Evolutionary conservation across 345 rosid species (phyloP), one percentile per base, ranked within the genome.

Genomic region (Rubroshorea leprosula): DNA sequence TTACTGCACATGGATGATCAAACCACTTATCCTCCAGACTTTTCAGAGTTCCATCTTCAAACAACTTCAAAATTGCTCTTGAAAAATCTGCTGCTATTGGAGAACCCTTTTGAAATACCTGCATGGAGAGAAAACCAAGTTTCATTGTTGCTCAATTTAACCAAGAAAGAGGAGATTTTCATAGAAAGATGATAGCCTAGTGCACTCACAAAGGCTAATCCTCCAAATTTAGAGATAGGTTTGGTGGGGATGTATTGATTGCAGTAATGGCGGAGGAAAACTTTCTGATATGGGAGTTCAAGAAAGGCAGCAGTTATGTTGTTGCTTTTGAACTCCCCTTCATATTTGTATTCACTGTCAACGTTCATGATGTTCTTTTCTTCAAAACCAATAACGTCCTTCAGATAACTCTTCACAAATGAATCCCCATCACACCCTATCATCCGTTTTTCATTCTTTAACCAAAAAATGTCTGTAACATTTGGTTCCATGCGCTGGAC

Each of bases 91-190:
- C 26, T 14, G 74, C 71, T 29, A 80, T 52, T 1, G 76, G 76
- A 24, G 86, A 80, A 1, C 77, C 82, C 35, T 74, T 76, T 49
- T 67, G 86, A 57, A 83, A 80, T 20, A 57, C 80, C 89, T 83
- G 55, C 44, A 68, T n/a, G n/a, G n/a, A n/a, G n/a, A 68, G 15
- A 14, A 18, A 23, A 22, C 51, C 1, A 48, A 51, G 25, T 51
- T 5, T n/a, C n/a, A n/a, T n/a, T n/a, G n/a, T n/a, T n/a, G n/a
- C n/a, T n/a, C n/a, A n/a, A n/a, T n/a, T n/a, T n/a, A n/a, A n/a
- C n/a, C n/a, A n/a, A n/a, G n/a, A n/a, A n/a, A n/a, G n/a, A n/a
- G n/a, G n/a, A n/a, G n/a, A n/a, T n/a, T n/a, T n/a, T n/a, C n/a
- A n/a, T n/a, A n/a, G n/a, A n/a, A n/a, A n/a, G n/a, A n/a, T n/a